These are phyloP conservation scores for Strobilomyces dryophilus DNA, from an alignment of 768 basidiomycete genomes.

Conservation along the genomic window DNA sequence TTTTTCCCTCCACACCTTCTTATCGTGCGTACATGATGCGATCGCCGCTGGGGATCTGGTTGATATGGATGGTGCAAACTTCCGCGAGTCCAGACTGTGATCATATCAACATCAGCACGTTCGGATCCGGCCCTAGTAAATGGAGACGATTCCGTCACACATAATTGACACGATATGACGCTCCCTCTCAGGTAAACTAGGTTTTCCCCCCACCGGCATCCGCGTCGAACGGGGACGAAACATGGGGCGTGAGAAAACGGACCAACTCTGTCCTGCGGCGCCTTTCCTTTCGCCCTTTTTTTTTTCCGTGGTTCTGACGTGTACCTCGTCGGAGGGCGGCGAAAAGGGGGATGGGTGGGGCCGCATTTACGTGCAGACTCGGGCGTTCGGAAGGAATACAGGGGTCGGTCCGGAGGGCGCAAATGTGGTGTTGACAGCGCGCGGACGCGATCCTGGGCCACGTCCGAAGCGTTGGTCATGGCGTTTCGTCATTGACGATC, in stretches of 20 bases:
- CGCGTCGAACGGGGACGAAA: constrained; percentile 24
- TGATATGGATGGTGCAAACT: constrained; percentile 7
- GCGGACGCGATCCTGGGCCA: too few relatives aligned
- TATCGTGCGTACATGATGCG: constrained; percentile 10
- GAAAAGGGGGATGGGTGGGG: not conserved
- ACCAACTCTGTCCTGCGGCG: too few relatives aligned
- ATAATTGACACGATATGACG: constrained; percentile 6
- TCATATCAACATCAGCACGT: constrained; percentile 7
- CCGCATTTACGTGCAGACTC: not conserved
- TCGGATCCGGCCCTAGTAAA: constrained; percentile 16
- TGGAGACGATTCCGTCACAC: constrained; percentile 11
- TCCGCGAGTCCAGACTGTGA: constrained; percentile 8
- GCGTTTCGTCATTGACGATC: constrained; percentile 21
- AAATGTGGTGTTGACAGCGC: not conserved
- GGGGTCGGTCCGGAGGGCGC: constrained; percentile 8
- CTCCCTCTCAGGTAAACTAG: constrained; percentile 5
- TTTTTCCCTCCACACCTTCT: constrained; percentile 7
- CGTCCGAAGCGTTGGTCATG: constrained; percentile 16
- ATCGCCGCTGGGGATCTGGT: constrained; percentile 16
- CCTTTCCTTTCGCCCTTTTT: not conserved
- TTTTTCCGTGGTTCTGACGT: constrained; percentile 4
- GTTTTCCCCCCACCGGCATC: constrained; percentile 10
- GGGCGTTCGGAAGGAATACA: not conserved
- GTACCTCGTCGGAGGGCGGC: not conserved
- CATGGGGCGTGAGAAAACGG: too few relatives aligned